Evolutionary conservation across 148 eudicot genomes (phyloP).

Genomic region (Camellia sinensis): DNA sequence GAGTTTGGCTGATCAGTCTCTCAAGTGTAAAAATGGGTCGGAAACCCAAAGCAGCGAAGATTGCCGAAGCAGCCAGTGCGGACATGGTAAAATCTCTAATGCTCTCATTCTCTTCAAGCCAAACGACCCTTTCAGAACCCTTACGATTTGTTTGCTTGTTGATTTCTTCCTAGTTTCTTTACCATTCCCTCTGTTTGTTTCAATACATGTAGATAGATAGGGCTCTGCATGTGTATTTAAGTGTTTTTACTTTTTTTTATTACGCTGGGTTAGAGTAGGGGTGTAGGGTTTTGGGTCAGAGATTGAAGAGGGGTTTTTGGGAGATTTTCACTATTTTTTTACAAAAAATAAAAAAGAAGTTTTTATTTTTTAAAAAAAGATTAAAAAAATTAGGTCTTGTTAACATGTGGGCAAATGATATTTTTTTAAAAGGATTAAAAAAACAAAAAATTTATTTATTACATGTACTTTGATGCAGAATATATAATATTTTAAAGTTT

Average conservation of each 20-base stretch:
- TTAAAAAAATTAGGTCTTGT: too few relatives aligned
- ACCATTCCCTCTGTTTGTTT: background rate
- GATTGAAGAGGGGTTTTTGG: background rate
- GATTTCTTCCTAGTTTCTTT: background rate
- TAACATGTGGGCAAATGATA: too few relatives aligned
- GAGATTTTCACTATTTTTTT: too few relatives aligned
- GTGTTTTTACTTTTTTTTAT: too few relatives aligned
- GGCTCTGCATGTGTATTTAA: too few relatives aligned
- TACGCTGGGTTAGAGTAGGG: background rate
- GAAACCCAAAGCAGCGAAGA: background rate
- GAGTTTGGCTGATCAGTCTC: background rate
- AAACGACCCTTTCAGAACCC: background rate
- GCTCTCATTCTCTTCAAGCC: background rate
- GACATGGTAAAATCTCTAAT: background rate
- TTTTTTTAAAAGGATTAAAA: too few relatives aligned
- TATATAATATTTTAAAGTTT: too few relatives aligned
- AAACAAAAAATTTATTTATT: too few relatives aligned
- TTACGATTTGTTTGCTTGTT: background rate
- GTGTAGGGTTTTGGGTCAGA: background rate
- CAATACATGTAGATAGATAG: too few relatives aligned
- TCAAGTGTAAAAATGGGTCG: background rate
- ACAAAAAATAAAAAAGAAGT: too few relatives aligned
- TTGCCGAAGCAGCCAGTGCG: background rate
- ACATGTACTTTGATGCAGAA: too few relatives aligned
- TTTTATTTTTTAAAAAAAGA: too few relatives aligned